These are phyloP conservation scores for Starmerella riodocensis DNA, from an alignment of 805 yeast genomes.

Conservation along the genomic window DNA sequence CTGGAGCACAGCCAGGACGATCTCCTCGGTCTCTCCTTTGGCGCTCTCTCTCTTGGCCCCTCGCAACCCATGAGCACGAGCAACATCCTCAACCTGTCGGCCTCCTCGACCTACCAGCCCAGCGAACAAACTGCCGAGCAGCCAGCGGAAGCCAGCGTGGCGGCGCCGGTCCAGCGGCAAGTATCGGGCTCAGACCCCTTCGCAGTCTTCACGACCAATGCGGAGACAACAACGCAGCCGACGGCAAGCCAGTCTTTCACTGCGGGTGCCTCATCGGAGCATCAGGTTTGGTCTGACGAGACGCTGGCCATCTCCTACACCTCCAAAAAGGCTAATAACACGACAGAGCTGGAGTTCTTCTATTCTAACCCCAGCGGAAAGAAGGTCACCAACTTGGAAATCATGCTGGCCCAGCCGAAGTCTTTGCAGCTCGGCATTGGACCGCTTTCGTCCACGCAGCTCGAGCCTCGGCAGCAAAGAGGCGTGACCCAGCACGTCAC, in stretches of 20 bases:
- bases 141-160: no score
- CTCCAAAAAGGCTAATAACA: conserved; percentile 29
- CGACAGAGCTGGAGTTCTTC: conserved; percentile 35
- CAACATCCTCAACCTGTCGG: conserved; percentile 2
- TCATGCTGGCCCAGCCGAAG: conserved; percentile 62
- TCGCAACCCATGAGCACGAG: conserved; percentile 25
- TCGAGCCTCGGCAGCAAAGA: conserved; percentile 37
- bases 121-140: background rate
- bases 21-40: conserved; percentile 52
- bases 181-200: background rate
- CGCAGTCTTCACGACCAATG: background rate
- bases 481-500: conserved; percentile 43
- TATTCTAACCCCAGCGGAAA: conserved; percentile 40
- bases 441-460: conserved; percentile 45
- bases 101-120: background rate
- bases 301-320: conserved; percentile 39
- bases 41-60: conserved; percentile 26
- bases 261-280: conserved; percentile 14
- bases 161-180: background rate
- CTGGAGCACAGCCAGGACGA: conserved; percentile 32
- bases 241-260: background rate
- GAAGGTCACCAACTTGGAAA: conserved; percentile 39
- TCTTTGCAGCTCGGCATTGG: conserved; percentile 42
- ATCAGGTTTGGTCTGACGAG: conserved; percentile 23
- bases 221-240: background rate